Evolutionary conservation across 352 stramenopile species (phyloP).

Genomic region (Phytophthora agathidicida): DNA sequence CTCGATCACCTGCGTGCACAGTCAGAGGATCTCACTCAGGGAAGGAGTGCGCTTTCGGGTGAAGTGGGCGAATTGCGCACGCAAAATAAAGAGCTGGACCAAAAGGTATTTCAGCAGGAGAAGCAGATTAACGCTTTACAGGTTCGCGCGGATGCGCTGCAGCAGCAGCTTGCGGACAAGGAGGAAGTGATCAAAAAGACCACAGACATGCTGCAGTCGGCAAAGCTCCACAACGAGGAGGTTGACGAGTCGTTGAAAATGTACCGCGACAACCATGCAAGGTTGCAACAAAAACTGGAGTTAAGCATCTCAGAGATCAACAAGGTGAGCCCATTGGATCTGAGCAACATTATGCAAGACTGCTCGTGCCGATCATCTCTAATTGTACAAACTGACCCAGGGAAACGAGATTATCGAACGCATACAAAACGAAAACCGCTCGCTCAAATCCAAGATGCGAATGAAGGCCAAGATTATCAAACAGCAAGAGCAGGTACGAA

Average conservation of each 20-base stretch:
- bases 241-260: slow-evolving; percentile 88
- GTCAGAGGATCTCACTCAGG: slow-evolving; percentile 58
- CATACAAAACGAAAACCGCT: slow-evolving; percentile 85
- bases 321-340: slow-evolving; percentile 55
- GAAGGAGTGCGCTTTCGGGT: slow-evolving; percentile 41
- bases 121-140: slow-evolving; percentile 85
- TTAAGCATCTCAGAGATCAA: slow-evolving; percentile 92
- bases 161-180: slow-evolving; percentile 83
- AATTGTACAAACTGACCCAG: slow-evolving; percentile 31
- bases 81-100: slow-evolving; percentile 85
- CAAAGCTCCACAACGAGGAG: slow-evolving; percentile 78
- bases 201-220: slow-evolving; percentile 66
- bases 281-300: slow-evolving; percentile 88
- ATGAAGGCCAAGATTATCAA: slow-evolving; percentile 92
- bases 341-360: neutral
- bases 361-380: neutral
- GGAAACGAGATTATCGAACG: slow-evolving; percentile 91
- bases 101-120: slow-evolving; percentile 81
- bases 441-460: slow-evolving; percentile 80
- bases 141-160: slow-evolving; percentile 64
- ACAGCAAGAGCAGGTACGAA: slow-evolving; percentile 79
- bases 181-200: slow-evolving; percentile 79
- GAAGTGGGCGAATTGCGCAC: slow-evolving; percentile 64
- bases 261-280: slow-evolving; percentile 87
- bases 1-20: slow-evolving; percentile 75